Conservation (phyloP, 2,329 filamentous ascomycete species). For the Bisporella sp. region DNA sequence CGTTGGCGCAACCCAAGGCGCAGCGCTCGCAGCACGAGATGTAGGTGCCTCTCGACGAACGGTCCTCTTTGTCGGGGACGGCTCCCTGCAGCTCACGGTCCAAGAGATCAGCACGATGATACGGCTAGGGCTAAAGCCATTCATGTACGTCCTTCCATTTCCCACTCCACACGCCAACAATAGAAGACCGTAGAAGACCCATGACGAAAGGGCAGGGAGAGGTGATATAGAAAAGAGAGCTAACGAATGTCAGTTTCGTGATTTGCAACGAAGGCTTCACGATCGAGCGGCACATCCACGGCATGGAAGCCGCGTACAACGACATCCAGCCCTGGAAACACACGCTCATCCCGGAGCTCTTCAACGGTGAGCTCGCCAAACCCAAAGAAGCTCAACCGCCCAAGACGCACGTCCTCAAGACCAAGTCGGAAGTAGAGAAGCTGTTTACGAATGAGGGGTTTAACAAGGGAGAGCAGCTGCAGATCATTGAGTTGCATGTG, state of each 20-base stretch:
- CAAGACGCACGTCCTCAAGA: constrained; percentile 61
- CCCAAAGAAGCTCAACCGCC: constrained; percentile 37
- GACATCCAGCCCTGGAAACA: constrained; percentile 73
- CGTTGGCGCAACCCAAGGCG: constrained; percentile 56
- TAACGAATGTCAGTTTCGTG: constrained; percentile 49
- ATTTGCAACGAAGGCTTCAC: constrained; percentile 87
- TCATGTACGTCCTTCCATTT: constrained; percentile 50
- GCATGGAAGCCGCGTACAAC: constrained; percentile 73
- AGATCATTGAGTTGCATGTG: constrained; percentile 81
- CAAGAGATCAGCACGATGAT: constrained; percentile 85
- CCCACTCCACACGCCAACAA: background rate
- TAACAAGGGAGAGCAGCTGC: constrained; percentile 43
- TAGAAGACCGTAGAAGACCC: background rate
- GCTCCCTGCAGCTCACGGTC: constrained; percentile 75
- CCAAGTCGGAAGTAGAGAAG: constrained; percentile 58
- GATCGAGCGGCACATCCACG: constrained; percentile 84
- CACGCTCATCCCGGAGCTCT: constrained; percentile 58
- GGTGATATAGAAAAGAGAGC: no score
- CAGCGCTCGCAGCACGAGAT: constrained; percentile 69
- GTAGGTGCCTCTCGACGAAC: constrained; percentile 48
- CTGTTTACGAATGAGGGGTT: constrained; percentile 61
- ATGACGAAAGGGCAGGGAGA: background rate
- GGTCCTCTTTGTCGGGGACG: constrained; percentile 84
- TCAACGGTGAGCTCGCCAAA: constrained; percentile 38
- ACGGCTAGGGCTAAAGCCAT: constrained; percentile 64